These are phyloP conservation scores for Wickerhamiella sorbophila DNA, from an alignment of 805 yeast genomes.

Conservation along the genomic window DNA sequence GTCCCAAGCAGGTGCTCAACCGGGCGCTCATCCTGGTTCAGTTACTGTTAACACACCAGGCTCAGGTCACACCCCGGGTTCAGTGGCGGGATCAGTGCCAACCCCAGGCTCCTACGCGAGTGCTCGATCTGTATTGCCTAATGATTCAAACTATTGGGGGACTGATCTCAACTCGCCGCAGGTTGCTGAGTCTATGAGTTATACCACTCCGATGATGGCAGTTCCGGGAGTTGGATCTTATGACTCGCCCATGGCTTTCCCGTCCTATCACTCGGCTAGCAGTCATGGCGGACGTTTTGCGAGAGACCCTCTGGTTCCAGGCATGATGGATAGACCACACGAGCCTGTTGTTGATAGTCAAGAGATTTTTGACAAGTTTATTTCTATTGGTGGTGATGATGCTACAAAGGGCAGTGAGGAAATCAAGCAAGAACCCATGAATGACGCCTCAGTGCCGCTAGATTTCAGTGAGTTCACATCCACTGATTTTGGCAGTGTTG, in stretches of 20 bases:
- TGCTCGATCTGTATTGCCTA: neutral
- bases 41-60: neutral
- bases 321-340: neutral
- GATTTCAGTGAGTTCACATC: neutral
- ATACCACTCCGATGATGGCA: neutral
- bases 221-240: neutral
- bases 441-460: neutral
- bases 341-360: neutral
- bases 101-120: neutral
- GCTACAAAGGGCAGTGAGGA: neutral
- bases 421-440: neutral
- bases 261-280: neutral
- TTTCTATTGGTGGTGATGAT: conserved; percentile 1
- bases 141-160: neutral
- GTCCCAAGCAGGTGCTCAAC: neutral
- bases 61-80: neutral
- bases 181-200: neutral
- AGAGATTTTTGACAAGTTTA: conserved; percentile 3
- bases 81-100: neutral
- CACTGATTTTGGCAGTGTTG: neutral
- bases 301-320: conserved; percentile 1
- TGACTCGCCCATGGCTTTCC: conserved; percentile 3
- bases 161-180: neutral
- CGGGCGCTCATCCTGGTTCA: neutral
- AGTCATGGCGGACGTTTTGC: neutral